Base-by-base conservation (phyloP, 371 early-diverging fungal genomes). In the Ecytonucleospora hepatopenaei region DNA sequence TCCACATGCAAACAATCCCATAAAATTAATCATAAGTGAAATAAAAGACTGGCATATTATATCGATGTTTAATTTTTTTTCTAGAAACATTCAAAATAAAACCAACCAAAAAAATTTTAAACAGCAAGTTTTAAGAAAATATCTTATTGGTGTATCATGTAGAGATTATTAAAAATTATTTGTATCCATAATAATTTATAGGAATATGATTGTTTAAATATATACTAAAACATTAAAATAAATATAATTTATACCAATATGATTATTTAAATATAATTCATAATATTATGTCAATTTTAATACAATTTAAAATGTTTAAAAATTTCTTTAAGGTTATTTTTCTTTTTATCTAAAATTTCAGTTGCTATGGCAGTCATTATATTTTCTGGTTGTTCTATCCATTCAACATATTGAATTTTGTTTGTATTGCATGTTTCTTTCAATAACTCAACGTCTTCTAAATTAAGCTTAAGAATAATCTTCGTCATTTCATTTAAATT, bases 311-410 rank as follows among this genome's bases (percentile, higher is more conserved):
- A 40, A 40, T 40, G 17, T 40, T 40, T 40, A 12, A 5, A 40
- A 40, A 40, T 40, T 17, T n/a, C n/a, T n/a, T n/a, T n/a, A n/a
- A n/a, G n/a, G n/a, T n/a, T n/a, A n/a, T n/a, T n/a, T n/a, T n/a
- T 40, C 5, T 40, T 17, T 17, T 34, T 4, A 35, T 58, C 59
- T 21, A 58, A n/a, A 21, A 74, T 74, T 17, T 59, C 54, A 0
- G 68, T 24, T 28, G 71, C 62, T 17, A 77, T 19, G 21, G 63
- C 34, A 46, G 78, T 77, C 19, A 61, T n/a, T n/a, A 67, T 62
- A 35, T 69, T 71, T 53, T 77, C 78, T 21, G 78, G 78, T 34
- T 65, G 53, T 54, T 77, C 78, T 19, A 60, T 34, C 78, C 78
- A 77, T 26, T 32, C 61, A 21, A 62, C 53, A 49, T 65, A 60